These are phyloP conservation scores for Stentor roeselii DNA, from an alignment of 73 alveolate genomes.

Conservation along the genomic window DNA sequence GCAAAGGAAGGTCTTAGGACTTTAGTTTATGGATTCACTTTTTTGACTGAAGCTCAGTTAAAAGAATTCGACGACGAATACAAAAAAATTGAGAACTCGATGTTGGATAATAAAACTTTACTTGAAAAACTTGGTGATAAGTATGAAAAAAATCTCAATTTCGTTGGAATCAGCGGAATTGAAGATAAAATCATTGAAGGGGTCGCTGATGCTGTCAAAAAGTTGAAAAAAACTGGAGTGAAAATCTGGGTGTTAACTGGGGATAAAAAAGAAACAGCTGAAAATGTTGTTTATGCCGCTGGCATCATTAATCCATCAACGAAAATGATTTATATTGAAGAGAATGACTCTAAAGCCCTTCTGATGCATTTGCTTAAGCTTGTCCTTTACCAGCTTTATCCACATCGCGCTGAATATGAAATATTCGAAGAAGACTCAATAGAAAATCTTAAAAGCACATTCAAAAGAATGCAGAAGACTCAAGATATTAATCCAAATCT, in stretches of 20 bases:
- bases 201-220: conserved; percentile 73
- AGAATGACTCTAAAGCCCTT: background rate
- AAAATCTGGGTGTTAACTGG: conserved; percentile 28
- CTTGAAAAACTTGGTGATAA: conserved; percentile 37
- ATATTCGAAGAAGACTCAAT: background rate
- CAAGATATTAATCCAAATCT: no score
- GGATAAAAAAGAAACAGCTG: conserved; percentile 44
- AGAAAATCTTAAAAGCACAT: background rate
- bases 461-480: background rate
- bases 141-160: conserved; percentile 37
- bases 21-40: conserved; percentile 71
- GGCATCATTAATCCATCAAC: conserved; percentile 17
- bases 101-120: background rate
- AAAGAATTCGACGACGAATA: conserved; percentile 38
- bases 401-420: no score
- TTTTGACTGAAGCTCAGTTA: conserved; percentile 49
- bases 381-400: no score
- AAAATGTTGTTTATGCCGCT: conserved; percentile 31
- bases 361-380: background rate
- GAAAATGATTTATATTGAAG: background rate
- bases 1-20: conserved; percentile 73
- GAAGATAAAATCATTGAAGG: conserved; percentile 68
- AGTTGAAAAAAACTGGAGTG: conserved; percentile 44
- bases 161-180: conserved; percentile 53
- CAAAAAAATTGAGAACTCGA: conserved; percentile 11